These are phyloP conservation scores for Aspergillus ellipticus DNA, from an alignment of 495 filamentous ascomycete species.

Conservation along the genomic window DNA sequence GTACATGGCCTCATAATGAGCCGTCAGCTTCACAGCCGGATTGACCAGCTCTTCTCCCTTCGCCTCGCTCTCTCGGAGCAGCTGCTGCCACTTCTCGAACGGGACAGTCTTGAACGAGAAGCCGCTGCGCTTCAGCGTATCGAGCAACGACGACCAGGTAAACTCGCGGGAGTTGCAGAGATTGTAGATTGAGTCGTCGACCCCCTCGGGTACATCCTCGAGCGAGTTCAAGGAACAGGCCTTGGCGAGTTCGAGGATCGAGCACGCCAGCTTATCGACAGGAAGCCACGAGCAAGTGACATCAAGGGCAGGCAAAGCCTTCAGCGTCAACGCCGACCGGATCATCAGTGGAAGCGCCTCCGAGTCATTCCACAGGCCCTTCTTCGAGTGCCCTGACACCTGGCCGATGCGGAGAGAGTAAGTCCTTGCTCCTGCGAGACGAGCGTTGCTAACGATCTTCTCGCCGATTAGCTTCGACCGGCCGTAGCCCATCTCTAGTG, in stretches of 20 bases:
- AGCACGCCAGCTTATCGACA: conserved; percentile 49
- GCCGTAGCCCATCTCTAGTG: conserved; percentile 53
- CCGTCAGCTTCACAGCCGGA: conserved; percentile 57
- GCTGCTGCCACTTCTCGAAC: conserved; percentile 46
- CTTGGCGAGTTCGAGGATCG: conserved; percentile 45
- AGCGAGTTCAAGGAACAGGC: conserved; percentile 17
- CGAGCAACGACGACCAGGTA: conserved; percentile 50
- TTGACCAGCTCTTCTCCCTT: conserved; percentile 47
- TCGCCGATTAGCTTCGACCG: conserved; percentile 57
- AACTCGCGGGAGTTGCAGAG: conserved; percentile 49
- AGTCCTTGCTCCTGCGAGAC: conserved; percentile 30
- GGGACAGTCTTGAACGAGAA: conserved; percentile 47
- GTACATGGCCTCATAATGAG: conserved; percentile 46
- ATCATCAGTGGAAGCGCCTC: conserved; percentile 58
- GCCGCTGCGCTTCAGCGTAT: conserved; percentile 33
- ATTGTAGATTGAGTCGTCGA: conserved; percentile 52
- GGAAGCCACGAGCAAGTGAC: conserved; percentile 52
- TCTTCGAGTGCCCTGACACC: conserved; percentile 50
- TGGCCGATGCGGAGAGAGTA: conserved; percentile 58
- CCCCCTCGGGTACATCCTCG: too few species aligned
- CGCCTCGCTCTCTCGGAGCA: conserved; percentile 39
- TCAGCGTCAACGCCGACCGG: conserved; percentile 45
- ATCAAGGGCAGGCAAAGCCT: conserved; percentile 45
- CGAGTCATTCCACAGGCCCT: conserved; percentile 56
- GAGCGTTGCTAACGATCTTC: conserved; percentile 42